Conservation (phyloP, 2,329 filamentous ascomycete species). For the Aspergillus hortae region DNA sequence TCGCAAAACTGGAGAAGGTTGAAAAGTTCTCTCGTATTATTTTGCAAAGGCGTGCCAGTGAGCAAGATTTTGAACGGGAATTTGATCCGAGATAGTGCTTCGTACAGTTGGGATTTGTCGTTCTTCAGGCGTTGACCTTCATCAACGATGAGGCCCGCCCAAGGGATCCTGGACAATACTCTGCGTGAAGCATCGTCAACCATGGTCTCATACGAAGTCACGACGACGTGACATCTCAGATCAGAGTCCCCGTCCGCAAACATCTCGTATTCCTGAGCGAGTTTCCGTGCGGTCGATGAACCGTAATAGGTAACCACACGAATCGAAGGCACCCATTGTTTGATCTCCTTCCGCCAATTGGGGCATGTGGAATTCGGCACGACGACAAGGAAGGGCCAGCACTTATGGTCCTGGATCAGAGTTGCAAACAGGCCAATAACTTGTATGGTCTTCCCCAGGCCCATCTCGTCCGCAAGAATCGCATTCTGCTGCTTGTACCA, state of each 20-base stretch:
- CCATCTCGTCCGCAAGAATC: constrained; percentile 97
- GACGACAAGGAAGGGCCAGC: constrained; percentile 89
- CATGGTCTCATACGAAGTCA: constrained; percentile 92
- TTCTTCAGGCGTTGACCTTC: constrained; percentile 96
- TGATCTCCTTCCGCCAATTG: constrained; percentile 97
- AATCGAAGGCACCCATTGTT: constrained; percentile 82
- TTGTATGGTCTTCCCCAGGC: constrained; percentile 94
- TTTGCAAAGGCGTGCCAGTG: constrained; percentile 75
- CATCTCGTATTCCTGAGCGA: constrained; percentile 79
- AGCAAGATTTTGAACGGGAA: constrained; percentile 82
- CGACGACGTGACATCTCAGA: constrained; percentile 83
- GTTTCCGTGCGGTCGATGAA: constrained; percentile 66
- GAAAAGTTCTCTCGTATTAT: constrained; percentile 91
- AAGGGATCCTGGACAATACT: constrained; percentile 69
- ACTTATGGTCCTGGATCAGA: constrained; percentile 65
- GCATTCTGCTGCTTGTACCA: constrained; percentile 80
- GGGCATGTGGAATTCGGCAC: constrained; percentile 92
- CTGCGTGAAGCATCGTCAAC: constrained; percentile 65
- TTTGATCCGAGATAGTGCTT: constrained; percentile 66
- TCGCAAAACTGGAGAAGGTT: constrained; percentile 96
- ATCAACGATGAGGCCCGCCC: constrained; percentile 87
- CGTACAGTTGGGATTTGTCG: constrained; percentile 79
- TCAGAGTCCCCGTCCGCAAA: constrained; percentile 63
- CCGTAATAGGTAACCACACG: constrained; percentile 94
- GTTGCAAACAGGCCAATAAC: constrained; percentile 78